Conservation (phyloP, 306 rosid genomes). For the Malus domestica region ASM211411v1 NC_041790.1:27632001-27632500, state of each 20-base stretch:
- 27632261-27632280: conserved; percentile 65
- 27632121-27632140: conserved; percentile 76
- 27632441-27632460: conserved; percentile 73
- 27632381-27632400: conserved; percentile 78
- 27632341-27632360: conserved; percentile 64
- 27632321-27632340: conserved; percentile 80
- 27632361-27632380: conserved; percentile 78
- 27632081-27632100: conserved; percentile 78
- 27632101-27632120: conserved; percentile 79
- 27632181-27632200: conserved; percentile 81
- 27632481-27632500: conserved; percentile 76
- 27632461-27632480: conserved; percentile 63
- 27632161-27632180: conserved; percentile 73
- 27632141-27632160: conserved; percentile 98
- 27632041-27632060: conserved; percentile 94
- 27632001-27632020: conserved; percentile 94
- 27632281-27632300: conserved; percentile 72
- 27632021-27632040: conserved; percentile 92
- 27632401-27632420: conserved; percentile 79
- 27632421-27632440: conserved; percentile 71
- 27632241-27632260: conserved; percentile 83
- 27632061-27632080: conserved; percentile 86
- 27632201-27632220: conserved; percentile 74
- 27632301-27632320: conserved; percentile 75
- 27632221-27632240: conserved; percentile 76